Evolutionary conservation across 768 basidiomycete species (phyloP).

Genomic region (Filobasidium floriforme): DNA sequence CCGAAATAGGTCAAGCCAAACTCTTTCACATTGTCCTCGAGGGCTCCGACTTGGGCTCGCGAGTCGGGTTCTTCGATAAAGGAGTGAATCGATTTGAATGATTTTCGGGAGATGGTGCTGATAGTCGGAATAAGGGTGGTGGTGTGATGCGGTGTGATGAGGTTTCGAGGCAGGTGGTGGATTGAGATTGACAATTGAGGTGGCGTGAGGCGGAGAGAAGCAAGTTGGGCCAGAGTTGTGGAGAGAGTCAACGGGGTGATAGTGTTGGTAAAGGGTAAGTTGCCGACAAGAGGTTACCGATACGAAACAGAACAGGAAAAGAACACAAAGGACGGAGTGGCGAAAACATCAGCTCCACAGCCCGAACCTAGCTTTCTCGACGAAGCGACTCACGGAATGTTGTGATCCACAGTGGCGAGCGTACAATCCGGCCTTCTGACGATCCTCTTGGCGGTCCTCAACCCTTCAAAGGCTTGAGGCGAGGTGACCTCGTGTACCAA

Average conservation of each 20-base stretch:
- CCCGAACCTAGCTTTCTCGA: not conserved
- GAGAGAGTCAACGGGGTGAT: not conserved
- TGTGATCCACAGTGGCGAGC: slow-evolving; percentile 80
- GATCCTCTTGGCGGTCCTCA: slow-evolving; percentile 68
- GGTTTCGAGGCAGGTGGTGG: not conserved
- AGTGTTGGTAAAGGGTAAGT: no score
- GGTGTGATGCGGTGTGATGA: no score
- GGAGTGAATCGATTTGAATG: slow-evolving; percentile 60
- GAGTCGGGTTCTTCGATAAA: slow-evolving; percentile 82
- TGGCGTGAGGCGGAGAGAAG: not conserved
- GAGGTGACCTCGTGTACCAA: slow-evolving; percentile 88
- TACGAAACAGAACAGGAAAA: no score
- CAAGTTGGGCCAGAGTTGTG: not conserved
- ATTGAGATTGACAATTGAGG: not conserved
- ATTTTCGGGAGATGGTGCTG: slow-evolving; percentile 67
- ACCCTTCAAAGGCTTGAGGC: slow-evolving; percentile 83
- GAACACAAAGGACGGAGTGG: not conserved
- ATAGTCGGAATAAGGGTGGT: not conserved
- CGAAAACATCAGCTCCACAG: not conserved
- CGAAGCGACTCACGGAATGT: slow-evolving; percentile 60
- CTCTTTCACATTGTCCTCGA: slow-evolving; percentile 84
- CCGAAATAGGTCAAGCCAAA: slow-evolving; percentile 90
- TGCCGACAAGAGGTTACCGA: no score
- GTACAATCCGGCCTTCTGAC: slow-evolving; percentile 84
- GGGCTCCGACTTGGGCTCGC: slow-evolving; percentile 68